Evolutionary conservation across 1,284 basidiomycete genomes (phyloP), one percentile per base, ranked within the genome.

Genomic region (Tilletiopsis washingtonensis): DNA sequence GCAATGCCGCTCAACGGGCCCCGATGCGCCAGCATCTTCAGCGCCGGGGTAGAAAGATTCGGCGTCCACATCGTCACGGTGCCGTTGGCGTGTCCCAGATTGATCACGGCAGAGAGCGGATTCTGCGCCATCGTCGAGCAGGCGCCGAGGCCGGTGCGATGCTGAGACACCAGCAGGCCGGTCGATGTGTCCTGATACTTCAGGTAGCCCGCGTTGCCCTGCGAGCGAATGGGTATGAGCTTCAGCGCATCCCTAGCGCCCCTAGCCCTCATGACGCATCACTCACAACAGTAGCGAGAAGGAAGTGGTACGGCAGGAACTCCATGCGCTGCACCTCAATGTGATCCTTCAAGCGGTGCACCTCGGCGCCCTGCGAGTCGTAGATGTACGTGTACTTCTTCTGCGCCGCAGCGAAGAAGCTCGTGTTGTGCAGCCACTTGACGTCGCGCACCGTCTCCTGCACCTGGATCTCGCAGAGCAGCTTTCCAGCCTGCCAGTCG

Each of bases 171-270:
- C 47, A 96, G 79, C 51, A 84, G 80, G 15, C 93, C 93, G 0
- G 91, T 98, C 2, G 91, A 91, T 0, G 88, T 91, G 71, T 99
- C 93, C 76, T 94, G 91, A 75, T 97, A 99, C 76, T 93, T 93
- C 1, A 98, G 79, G 73, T 85, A 89, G 1, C 93, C 93, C 12
- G 80, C 79, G 63, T 89, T 85, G 9, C 91, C 90, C 85, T 88
- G 60, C 3, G 19, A 37, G 11, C n/a, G n/a, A n/a, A n/a, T n/a
- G n/a, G n/a, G n/a, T n/a, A n/a, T n/a, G n/a, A n/a, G n/a, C n/a
- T n/a, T n/a, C n/a, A n/a, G n/a, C n/a, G n/a, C n/a, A n/a, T n/a
- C n/a, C n/a, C n/a, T n/a, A n/a, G n/a, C n/a, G n/a, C n/a, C n/a
- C n/a, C n/a, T n/a, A n/a, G n/a, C n/a, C n/a, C n/a, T n/a, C n/a